Conservation (phyloP, 2,329 filamentous ascomycete genomes). For the Cercospora janseana region DNA sequence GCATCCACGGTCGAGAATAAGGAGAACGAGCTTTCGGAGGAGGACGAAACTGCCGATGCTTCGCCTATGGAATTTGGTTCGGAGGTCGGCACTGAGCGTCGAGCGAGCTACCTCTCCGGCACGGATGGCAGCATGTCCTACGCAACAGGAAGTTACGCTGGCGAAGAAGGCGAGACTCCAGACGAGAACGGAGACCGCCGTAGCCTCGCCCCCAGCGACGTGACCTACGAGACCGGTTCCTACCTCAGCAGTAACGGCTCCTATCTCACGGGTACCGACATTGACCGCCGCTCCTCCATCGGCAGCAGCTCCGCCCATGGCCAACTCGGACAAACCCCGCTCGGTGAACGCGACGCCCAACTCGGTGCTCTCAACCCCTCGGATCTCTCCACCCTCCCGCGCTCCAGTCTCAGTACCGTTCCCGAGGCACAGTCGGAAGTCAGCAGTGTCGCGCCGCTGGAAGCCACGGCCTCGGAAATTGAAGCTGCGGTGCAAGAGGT, state of each 20-base stretch:
- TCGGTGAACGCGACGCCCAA: constrained; percentile 27
- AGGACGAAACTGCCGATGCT: constrained; percentile 37
- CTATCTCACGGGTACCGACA: constrained; percentile 50
- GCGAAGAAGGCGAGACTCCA: constrained; percentile 31
- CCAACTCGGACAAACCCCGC: constrained; percentile 30
- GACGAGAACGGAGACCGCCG: constrained; percentile 38
- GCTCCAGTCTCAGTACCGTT: constrained; percentile 24
- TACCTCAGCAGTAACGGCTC: constrained; percentile 51
- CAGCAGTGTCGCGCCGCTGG: constrained; percentile 20
- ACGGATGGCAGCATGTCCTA: constrained; percentile 29
- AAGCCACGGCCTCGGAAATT: constrained; percentile 20
- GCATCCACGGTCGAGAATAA: constrained; percentile 39
- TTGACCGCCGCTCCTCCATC: constrained; percentile 47
- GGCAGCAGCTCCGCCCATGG: constrained; percentile 42
- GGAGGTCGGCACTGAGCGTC: constrained; percentile 27
- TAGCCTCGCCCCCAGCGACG: constrained; percentile 45
- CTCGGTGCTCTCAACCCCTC: constrained; percentile 25
- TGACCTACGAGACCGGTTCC: constrained; percentile 48
- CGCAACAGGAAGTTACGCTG: constrained; percentile 31
- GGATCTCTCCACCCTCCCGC: constrained; percentile 16
- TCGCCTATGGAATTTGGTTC: constrained; percentile 27
- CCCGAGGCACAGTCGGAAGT: constrained; percentile 33
- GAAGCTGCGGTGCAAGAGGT: constrained; percentile 23
- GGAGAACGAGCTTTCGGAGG: constrained; percentile 50
- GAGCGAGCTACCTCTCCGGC: constrained; percentile 29